Evolutionary conservation across 208 protist genomes (phyloP).

Genomic region (Trypanosoma cruzi): DNA sequence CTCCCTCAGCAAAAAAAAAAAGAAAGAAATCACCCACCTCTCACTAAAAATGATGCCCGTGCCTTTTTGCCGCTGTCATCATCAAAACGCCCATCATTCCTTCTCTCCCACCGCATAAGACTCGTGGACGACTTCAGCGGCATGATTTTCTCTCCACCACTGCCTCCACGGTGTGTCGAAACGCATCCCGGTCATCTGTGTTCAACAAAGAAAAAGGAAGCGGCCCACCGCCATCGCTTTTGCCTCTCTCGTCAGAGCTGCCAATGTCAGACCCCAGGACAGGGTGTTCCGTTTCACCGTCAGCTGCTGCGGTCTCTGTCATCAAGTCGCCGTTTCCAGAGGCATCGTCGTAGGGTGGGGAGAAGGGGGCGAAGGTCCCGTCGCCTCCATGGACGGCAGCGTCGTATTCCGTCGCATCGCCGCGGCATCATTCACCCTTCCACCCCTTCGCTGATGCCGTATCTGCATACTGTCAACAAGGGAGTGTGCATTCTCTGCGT

Average conservation of each 20-base stretch:
- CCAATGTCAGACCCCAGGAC: background rate
- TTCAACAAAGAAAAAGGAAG: background rate
- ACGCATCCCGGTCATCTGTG: constrained; percentile 15
- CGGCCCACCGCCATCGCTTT: background rate
- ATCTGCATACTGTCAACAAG: constrained; percentile 25
- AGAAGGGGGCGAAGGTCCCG: background rate
- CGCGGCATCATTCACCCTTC: background rate
- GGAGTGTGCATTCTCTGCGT: constrained; percentile 27
- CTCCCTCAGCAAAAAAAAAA: too few species aligned
- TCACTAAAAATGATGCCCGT: too few species aligned
- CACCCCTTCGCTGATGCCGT: background rate
- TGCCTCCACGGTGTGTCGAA: constrained; percentile 14
- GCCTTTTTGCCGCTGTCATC: too few species aligned
- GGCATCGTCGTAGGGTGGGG: background rate
- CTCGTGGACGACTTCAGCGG: too few species aligned
- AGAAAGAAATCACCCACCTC: too few species aligned
- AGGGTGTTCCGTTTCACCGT: background rate
- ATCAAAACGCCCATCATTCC: too few species aligned
- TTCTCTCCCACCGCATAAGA: too few species aligned
- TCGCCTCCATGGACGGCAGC: background rate
- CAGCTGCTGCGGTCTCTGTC: background rate
- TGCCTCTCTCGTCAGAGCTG: background rate
- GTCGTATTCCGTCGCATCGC: background rate
- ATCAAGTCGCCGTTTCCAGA: background rate
- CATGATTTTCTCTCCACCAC: background rate